Evolutionary conservation across 169 alveolate genomes (phyloP).

Genomic region (Hepatocystis sp.): DNA sequence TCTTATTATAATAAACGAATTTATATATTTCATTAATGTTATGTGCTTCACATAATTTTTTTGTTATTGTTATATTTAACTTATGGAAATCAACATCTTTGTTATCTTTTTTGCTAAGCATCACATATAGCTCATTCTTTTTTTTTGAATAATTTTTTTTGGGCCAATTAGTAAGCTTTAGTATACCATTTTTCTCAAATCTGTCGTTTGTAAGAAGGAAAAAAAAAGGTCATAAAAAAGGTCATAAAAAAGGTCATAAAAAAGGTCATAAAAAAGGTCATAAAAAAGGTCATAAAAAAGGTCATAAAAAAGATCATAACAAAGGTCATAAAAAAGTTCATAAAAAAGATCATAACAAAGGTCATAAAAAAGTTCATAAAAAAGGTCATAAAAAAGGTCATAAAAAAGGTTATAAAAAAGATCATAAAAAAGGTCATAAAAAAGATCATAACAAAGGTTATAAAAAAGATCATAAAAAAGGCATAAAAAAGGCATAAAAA

Average conservation of each 20-base stretch:
- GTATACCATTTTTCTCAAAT: constrained; percentile 40
- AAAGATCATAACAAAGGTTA: no score
- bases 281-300: neutral
- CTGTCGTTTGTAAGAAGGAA: neutral
- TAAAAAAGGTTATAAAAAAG: no score
- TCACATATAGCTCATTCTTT: constrained; percentile 38
- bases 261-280: neutral
- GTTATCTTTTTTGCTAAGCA: constrained; percentile 12
- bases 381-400: no score
- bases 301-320: no score
- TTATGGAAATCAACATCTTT: constrained; percentile 43
- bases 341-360: no score
- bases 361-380: no score
- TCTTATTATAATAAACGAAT: constrained; percentile 56
- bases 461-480: no score
- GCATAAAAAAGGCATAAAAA: no score
- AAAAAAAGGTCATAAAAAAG: neutral
- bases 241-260: neutral
- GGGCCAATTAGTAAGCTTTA: constrained; percentile 54
- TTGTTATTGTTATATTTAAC: constrained; percentile 43
- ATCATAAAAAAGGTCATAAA: no score
- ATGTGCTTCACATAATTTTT: constrained; percentile 35
- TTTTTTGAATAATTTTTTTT: constrained; percentile 60
- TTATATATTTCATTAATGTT: constrained; percentile 70
- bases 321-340: no score